Evolutionary conservation across 2,329 filamentous ascomycete species (phyloP), one percentile per base, ranked within the genome.

Genomic region (Ramularia endophylla): DNA sequence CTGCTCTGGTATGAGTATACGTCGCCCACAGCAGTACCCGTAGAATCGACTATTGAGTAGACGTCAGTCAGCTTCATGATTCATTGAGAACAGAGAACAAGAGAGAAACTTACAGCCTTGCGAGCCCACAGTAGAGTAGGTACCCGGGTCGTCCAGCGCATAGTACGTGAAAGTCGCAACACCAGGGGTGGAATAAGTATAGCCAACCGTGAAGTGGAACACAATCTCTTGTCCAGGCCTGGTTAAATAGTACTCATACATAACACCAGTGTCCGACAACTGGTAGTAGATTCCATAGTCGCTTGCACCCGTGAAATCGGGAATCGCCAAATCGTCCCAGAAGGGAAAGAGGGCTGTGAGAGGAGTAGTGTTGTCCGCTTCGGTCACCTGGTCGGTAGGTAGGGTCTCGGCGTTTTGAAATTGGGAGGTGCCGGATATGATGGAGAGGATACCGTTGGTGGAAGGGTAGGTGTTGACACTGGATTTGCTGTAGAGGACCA

Each of bases 261-360:
- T 60, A 2, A 63, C 52, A 4, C 48, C 52, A 1, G 44, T 46
- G 5, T 27, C 30, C n/a, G 53, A 50, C 18, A 50, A 17, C 22
- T 59, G 46, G 41, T 63, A 65, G 38, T 53, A 65, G 38, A 64
- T 59, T 11, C 62, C 61, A 28, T 61, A 8, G 38, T 37, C 16
- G 40, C 13, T 32, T 36, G 15, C 29, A 27, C 15, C 43, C 38
- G 17, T 36, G 28, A 11, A n/a, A 2, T 46, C 49, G 33, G 48
- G 52, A 9, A 61, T 44, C 40, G 52, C 55, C 3, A 60, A 48
- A 40, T 65, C 62, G 38, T 62, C 58, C 46, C 57, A 61, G 41
- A 60, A 59, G 4, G 61, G 56, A 3, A 43, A 52, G 15, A 60
- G 41, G 29, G 57, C 53, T 39, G 49, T 51, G 22, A 48, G 43